Evolutionary conservation across 495 filamentous ascomycete species (phyloP).

Genomic region (Penicillium longicatenatum): DNA sequence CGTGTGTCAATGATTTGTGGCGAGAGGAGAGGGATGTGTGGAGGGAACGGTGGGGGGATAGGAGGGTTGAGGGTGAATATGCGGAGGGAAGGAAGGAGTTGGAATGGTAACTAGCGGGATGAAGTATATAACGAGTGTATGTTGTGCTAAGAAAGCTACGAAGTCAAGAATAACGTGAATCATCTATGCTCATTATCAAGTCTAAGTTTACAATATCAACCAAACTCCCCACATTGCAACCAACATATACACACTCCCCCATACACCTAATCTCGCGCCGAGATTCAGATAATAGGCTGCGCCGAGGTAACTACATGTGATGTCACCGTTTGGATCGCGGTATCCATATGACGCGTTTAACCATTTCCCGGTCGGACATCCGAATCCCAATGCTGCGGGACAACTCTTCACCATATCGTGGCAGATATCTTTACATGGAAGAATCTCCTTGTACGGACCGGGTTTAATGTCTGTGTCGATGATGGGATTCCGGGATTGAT

Average conservation of each 20-base stretch:
- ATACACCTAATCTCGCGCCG: constrained; percentile 20
- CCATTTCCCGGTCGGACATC: constrained; percentile 66
- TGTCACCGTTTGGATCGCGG: constrained; percentile 40
- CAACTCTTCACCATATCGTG: constrained; percentile 81
- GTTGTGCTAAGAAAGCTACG: neutral
- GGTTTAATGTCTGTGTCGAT: constrained; percentile 75
- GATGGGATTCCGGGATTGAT: constrained; percentile 61
- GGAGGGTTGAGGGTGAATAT: constrained; percentile 19
- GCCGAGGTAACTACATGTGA: constrained; percentile 61
- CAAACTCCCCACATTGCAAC: constrained; percentile 18
- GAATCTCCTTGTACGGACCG: constrained; percentile 90
- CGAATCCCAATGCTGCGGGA: constrained; percentile 75
- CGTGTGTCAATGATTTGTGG: constrained; percentile 46
- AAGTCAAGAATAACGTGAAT: neutral
- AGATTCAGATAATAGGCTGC: constrained; percentile 53
- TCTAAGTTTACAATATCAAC: constrained; percentile 9
- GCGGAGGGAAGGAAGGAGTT: constrained; percentile 24
- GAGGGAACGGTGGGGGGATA: constrained; percentile 43
- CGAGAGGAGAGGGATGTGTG: constrained; percentile 41
- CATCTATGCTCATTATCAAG: constrained; percentile 9
- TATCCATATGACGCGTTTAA: constrained; percentile 68
- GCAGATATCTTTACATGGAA: constrained; percentile 85
- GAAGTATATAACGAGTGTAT: no score
- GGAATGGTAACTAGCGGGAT: constrained; percentile 28
- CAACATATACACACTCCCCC: constrained; percentile 20